Conservation (phyloP, 163 green algal species). For the Smithsoniella earleae region DNA sequence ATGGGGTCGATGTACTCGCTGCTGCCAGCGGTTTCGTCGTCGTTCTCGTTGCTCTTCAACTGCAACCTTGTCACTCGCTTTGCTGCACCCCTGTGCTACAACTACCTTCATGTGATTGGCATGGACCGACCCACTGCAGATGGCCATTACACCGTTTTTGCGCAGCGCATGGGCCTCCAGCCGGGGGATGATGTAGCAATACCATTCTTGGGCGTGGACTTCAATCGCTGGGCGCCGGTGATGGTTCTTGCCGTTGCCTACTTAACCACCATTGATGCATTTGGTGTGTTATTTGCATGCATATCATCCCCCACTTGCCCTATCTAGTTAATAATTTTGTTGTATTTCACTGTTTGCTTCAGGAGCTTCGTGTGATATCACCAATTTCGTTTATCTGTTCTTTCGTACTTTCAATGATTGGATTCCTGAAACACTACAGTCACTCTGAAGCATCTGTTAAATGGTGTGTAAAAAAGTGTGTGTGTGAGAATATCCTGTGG, state of each 20-base stretch:
- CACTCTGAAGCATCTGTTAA: no score
- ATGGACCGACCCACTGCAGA: constrained; percentile 14
- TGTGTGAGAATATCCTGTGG: no score
- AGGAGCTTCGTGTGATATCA: no score
- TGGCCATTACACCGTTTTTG: constrained; percentile 22
- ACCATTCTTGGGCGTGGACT: constrained; percentile 24
- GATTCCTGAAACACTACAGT: no score
- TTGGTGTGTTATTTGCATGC: neutral
- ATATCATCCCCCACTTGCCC: no score
- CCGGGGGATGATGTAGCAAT: constrained; percentile 25
- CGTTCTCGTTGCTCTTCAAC: constrained; percentile 30
- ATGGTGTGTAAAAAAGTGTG: no score
- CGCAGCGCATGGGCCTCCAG: constrained; percentile 26
- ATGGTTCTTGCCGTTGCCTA: constrained; percentile 10
- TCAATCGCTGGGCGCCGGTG: constrained; percentile 27
- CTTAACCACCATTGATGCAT: constrained; percentile 8
- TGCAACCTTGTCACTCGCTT: constrained; percentile 10
- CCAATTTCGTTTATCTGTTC: no score
- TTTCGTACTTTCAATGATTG: no score
- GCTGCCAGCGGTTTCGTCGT: neutral
- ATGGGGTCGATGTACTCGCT: constrained; percentile 11
- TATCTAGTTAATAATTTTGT: no score
- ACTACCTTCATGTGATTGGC: constrained; percentile 21
- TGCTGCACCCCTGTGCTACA: constrained; percentile 19
- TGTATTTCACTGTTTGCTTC: no score